A percentile compares a stretch with the other conserved stretches of the same genome.
phyloP scores from a whole-genome alignment of 768 basidiomycete species.

The Psilocybe cyanescens region DNA sequence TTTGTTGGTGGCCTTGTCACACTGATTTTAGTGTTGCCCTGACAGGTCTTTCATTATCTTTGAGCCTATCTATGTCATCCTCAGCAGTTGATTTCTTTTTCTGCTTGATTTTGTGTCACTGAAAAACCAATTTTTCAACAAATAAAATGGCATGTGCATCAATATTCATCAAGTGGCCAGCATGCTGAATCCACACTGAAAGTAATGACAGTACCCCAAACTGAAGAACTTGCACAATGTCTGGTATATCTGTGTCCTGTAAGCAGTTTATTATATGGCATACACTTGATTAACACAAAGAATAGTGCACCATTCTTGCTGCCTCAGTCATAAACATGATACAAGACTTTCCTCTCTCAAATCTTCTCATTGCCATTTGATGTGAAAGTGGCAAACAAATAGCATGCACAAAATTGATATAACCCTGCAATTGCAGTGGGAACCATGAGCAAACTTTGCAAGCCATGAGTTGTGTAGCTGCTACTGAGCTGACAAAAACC shows the following conservation, averaged over 20 bases:
- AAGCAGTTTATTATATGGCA: background rate
- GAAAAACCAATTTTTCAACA: constrained; percentile 32
- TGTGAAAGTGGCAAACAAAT: constrained; percentile 22
- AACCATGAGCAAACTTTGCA: constrained; percentile 19
- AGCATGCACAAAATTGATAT: constrained; percentile 30
- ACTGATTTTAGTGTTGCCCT: no score
- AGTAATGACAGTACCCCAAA: constrained; percentile 35
- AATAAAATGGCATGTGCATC: constrained; percentile 31
- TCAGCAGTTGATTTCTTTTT: background rate
- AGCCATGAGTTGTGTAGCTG: constrained; percentile 18
- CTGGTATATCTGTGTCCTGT: constrained; percentile 39
- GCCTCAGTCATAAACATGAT: constrained; percentile 37
- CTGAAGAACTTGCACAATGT: constrained; percentile 39
- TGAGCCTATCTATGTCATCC: no score
- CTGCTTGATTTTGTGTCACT: constrained; percentile 20
- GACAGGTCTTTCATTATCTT: no score
- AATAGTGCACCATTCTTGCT: constrained; percentile 37
- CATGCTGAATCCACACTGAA: constrained; percentile 35
- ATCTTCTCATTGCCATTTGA: constrained; percentile 27
- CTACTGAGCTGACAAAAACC: constrained; percentile 27
- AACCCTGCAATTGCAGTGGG: constrained; percentile 8
- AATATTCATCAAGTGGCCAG: constrained; percentile 24
- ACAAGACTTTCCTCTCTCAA: constrained; percentile 24
- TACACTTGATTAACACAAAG: background rate
- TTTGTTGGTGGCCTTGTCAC: no score